These are phyloP conservation scores for Condylostoma magnum DNA, from an alignment of 169 alveolate genomes.

Conservation along the genomic window DNA sequence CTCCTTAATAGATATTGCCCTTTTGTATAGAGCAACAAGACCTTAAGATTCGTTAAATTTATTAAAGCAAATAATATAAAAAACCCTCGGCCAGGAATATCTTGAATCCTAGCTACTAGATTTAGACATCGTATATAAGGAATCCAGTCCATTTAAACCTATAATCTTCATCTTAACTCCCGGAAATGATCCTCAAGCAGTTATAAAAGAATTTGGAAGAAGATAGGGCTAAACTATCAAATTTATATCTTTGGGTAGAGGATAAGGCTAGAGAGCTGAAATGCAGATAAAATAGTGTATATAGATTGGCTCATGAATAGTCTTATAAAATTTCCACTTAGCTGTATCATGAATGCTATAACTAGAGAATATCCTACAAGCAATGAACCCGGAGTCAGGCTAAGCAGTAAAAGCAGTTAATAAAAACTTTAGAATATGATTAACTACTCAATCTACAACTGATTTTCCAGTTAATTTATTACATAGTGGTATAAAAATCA, in stretches of 20 bases:
- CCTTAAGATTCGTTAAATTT: conserved; percentile 59
- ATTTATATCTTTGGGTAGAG: no score
- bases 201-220: no score
- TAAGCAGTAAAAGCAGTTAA: neutral
- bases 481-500: conserved; percentile 78
- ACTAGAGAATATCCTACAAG: neutral
- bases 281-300: no score
- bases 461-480: conserved; percentile 86
- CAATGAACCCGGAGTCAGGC: neutral
- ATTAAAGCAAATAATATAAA: conserved; percentile 64
- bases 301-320: no score
- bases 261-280: no score
- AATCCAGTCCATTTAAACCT: conserved; percentile 73
- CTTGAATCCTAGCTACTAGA: conserved; percentile 81
- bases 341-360: no score
- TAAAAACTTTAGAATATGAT: conserved; percentile 71
- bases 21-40: conserved; percentile 57
- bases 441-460: conserved; percentile 83
- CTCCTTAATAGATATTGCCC: conserved; percentile 80
- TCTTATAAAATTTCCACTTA: no score
- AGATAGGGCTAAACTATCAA: no score
- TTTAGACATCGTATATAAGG: conserved; percentile 70
- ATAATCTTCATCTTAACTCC: conserved; percentile 83
- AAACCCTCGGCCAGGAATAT: conserved; percentile 76
- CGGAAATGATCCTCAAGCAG: conserved; percentile 92